These are phyloP conservation scores for Gyrodon lividus DNA, from an alignment of 768 basidiomycete genomes.

Conservation along the genomic window DNA sequence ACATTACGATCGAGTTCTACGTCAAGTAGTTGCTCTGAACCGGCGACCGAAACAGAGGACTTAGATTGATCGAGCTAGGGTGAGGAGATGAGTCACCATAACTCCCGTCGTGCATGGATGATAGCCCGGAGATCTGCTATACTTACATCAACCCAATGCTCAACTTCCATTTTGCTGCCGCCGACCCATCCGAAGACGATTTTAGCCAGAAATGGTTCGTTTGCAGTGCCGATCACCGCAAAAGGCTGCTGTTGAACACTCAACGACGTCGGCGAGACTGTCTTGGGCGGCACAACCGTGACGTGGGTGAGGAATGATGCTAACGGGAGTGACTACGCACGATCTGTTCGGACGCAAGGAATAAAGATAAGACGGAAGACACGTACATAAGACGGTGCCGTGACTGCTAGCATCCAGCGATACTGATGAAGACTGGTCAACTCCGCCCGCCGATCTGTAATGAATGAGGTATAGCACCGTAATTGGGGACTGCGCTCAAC, in stretches of 20 bases:
- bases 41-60: constrained; percentile 34
- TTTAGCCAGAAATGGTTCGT: constrained; percentile 45
- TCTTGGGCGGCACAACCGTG: constrained; percentile 38
- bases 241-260: constrained; percentile 39
- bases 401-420: constrained; percentile 46
- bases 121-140: not conserved
- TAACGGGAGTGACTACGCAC: constrained; percentile 25
- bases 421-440: constrained; percentile 36
- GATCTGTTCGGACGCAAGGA: not conserved
- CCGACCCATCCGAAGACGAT: constrained; percentile 42
- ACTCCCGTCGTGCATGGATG: not conserved
- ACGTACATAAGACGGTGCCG: constrained; percentile 49
- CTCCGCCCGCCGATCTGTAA: constrained; percentile 34
- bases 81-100: not conserved
- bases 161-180: constrained; percentile 43
- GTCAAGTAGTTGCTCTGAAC: constrained; percentile 52
- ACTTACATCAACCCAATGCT: constrained; percentile 54
- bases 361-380: not conserved
- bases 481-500: constrained; percentile 2
- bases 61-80: constrained; percentile 45
- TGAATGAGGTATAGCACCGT: constrained; percentile 5
- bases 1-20: constrained; percentile 46
- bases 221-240: constrained; percentile 39
- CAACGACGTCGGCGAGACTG: constrained; percentile 32
- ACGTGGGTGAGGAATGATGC: constrained; percentile 36